A percentile compares a stretch with the other conserved stretches of the same genome.
These are phyloP conservation scores for Toxicodendron radicans DNA, from an alignment of 345 rosid species.

Conservation along the genomic window DNA sequence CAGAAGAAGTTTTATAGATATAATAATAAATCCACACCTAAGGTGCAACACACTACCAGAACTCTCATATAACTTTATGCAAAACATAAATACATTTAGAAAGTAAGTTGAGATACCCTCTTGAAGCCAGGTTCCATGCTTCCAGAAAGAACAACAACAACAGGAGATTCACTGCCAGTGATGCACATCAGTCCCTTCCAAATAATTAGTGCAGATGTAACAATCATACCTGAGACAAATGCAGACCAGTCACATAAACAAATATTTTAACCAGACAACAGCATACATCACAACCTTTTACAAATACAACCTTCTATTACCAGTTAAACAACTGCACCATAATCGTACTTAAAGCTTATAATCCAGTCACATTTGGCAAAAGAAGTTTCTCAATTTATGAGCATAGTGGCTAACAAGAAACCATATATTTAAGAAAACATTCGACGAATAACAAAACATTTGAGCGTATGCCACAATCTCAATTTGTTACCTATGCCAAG, in stretches of 20 bases:
- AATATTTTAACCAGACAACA: not conserved
- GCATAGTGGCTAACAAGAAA: not conserved
- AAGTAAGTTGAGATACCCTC: constrained; percentile 53
- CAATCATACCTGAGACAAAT: constrained; percentile 75
- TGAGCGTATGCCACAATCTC: not conserved
- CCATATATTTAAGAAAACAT: not conserved
- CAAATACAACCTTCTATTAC: not conserved
- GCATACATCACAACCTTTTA: not conserved
- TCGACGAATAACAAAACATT: not conserved
- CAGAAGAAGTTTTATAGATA: not conserved
- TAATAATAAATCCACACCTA: not conserved
- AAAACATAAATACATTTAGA: constrained; percentile 8
- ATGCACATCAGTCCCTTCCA: constrained; percentile 96
- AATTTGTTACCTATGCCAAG: not conserved
- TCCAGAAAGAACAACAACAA: constrained; percentile 94
- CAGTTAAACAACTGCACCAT: not conserved
- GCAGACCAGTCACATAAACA: constrained; percentile 5
- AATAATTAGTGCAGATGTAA: constrained; percentile 89
- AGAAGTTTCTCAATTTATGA: not conserved
- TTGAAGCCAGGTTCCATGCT: constrained; percentile 99
- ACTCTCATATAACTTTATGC: not conserved
- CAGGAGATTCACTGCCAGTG: constrained; percentile 99
- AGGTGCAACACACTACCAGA: not conserved
- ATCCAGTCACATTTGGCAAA: not conserved
- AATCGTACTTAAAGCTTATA: not conserved